Conservation (phyloP, 306 rosid species). For the Glycine soja region DNA sequence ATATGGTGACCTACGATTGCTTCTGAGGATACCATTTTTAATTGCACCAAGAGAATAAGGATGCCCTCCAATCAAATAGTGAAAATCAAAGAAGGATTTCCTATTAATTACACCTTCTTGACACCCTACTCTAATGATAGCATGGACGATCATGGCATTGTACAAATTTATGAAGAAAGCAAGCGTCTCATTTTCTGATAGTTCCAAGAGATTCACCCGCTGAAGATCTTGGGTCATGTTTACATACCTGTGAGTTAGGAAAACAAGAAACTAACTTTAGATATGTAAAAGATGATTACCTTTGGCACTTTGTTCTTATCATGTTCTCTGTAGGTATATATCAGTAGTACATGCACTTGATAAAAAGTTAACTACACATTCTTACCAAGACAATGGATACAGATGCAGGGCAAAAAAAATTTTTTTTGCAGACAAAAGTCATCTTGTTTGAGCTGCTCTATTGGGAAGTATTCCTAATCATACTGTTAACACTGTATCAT, state of each 20-base stretch:
- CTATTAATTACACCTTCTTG: slow-evolving; percentile 74
- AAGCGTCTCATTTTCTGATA: slow-evolving; percentile 71
- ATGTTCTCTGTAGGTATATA: background rate
- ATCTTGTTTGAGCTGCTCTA: background rate
- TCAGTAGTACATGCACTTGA: background rate
- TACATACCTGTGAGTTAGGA: slow-evolving; percentile 66
- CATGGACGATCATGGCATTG: slow-evolving; percentile 93
- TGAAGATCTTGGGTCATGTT: slow-evolving; percentile 83
- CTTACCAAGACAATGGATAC: background rate
- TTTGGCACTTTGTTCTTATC: slow-evolving; percentile 7
- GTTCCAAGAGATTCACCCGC: slow-evolving; percentile 67
- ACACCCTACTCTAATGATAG: slow-evolving; percentile 70
- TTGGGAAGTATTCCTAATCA: background rate
- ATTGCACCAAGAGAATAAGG: slow-evolving; percentile 73
- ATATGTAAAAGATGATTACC: background rate
- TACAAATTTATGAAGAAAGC: slow-evolving; percentile 86
- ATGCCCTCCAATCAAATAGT: slow-evolving; percentile 82
- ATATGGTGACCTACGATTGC: slow-evolving; percentile 81
- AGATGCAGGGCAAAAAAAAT: background rate
- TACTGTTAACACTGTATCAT: background rate
- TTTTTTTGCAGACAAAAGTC: slow-evolving; percentile 4
- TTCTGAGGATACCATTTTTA: slow-evolving; percentile 82
- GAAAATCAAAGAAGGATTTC: slow-evolving; percentile 78
- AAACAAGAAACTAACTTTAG: slow-evolving; percentile 31
- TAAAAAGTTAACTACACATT: background rate